These are phyloP conservation scores for Dictyophora rubrovolvata DNA, from an alignment of 768 basidiomycete species.

Conservation along the genomic window DNA sequence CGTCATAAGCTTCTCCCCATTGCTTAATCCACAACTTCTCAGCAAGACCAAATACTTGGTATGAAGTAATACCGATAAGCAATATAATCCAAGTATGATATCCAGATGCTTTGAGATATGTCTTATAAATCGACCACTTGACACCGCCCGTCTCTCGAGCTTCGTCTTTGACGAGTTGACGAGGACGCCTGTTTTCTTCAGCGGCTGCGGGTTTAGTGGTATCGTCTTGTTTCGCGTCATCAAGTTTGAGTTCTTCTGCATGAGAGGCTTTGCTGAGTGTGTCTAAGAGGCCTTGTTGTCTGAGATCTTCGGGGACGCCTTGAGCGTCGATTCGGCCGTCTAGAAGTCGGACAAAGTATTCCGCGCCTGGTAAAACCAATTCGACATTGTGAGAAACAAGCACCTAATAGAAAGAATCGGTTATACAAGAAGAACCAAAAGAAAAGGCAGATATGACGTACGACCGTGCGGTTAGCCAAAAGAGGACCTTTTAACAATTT, in stretches of 20 bases:
- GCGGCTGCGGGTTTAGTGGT: constrained; percentile 17
- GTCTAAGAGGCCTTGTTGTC: constrained; percentile 24
- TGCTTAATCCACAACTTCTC: constrained; percentile 71
- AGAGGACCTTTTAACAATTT: constrained; percentile 19
- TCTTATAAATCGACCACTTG: constrained; percentile 57
- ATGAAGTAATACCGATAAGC: constrained; percentile 8
- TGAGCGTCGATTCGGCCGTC: constrained; percentile 32
- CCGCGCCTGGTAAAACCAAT: constrained; percentile 27
- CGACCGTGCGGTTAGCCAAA: constrained; percentile 23
- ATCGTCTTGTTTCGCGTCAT: constrained; percentile 18
- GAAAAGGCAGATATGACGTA: constrained; percentile 16
- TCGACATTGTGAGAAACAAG: constrained; percentile 38
- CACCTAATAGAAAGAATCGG: constrained; percentile 14
- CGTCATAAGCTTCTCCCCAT: constrained; percentile 23
- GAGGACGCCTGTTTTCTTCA: constrained; percentile 42
- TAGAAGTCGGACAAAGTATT: constrained; percentile 30
- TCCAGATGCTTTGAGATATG: constrained; percentile 60
- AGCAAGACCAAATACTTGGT: constrained; percentile 38
- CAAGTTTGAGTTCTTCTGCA: constrained; percentile 10
- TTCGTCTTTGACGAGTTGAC: constrained; percentile 73
- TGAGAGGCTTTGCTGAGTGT: constrained; percentile 23
- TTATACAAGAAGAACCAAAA: not conserved
- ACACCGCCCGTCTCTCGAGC: constrained; percentile 73
- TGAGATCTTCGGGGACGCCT: constrained; percentile 28
- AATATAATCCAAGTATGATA: constrained; percentile 13